Conservation (phyloP, 192 early-diverging fungal species). For the Coemansia aciculifera region DNA sequence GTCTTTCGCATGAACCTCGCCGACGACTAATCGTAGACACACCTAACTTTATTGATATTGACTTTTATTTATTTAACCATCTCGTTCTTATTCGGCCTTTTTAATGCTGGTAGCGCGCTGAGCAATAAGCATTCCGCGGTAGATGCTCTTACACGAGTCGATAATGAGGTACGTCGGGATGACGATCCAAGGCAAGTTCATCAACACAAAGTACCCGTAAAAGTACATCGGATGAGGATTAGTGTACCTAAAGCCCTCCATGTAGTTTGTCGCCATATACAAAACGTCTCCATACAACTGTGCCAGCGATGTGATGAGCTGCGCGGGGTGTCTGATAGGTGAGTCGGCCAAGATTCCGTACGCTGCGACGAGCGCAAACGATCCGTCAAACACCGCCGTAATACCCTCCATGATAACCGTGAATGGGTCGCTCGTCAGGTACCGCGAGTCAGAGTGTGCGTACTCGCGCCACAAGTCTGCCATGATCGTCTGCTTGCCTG, state of each 20-base stretch:
- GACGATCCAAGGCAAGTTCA: slow-evolving; percentile 86
- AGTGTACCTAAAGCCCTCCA: slow-evolving; percentile 68
- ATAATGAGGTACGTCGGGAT: slow-evolving; percentile 60
- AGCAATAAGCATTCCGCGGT: slow-evolving; percentile 56
- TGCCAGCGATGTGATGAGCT: slow-evolving; percentile 62
- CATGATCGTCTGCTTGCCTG: slow-evolving; percentile 63
- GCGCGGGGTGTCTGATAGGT: slow-evolving; percentile 59
- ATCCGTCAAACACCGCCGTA: slow-evolving; percentile 77
- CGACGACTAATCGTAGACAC: slow-evolving; percentile 7
- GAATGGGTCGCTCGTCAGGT: slow-evolving; percentile 80
- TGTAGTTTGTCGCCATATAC: slow-evolving; percentile 73
- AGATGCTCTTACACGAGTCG: slow-evolving; percentile 55
- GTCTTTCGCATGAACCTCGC: slow-evolving; percentile 59
- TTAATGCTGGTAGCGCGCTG: slow-evolving; percentile 53
- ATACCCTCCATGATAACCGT: slow-evolving; percentile 84
- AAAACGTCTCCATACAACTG: slow-evolving; percentile 84
- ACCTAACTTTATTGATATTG: slow-evolving; percentile 1
- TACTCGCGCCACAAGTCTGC: slow-evolving; percentile 93
- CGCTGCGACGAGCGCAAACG: slow-evolving; percentile 59
- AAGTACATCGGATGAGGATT: slow-evolving; percentile 81
- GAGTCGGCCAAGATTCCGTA: slow-evolving; percentile 58
- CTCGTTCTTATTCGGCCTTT: slow-evolving; percentile 38
- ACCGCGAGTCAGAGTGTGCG: slow-evolving; percentile 81
- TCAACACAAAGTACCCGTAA: slow-evolving; percentile 84
- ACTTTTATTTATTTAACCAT: background rate